Percentiles rank a stretch among this genome's conserved stretches.
Conservation (phyloP, 2,329 filamentous ascomycete genomes). For the Zopfia rhizophila region DNA sequence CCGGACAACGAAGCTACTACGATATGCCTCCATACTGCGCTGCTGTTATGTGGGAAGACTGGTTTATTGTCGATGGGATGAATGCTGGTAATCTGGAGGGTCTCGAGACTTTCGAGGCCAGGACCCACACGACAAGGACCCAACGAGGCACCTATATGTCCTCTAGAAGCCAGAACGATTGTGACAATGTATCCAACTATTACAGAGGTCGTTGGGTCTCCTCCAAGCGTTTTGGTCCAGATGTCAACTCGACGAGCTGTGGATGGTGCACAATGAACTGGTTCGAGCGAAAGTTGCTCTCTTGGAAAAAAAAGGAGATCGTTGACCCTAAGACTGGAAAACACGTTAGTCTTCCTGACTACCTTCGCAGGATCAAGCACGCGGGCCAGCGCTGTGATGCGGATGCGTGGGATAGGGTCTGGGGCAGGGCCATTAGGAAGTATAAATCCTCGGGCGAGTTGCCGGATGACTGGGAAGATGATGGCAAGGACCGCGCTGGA, state of each 20-base stretch:
- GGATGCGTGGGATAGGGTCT: slow-evolving; percentile 17
- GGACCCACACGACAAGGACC: slow-evolving; percentile 5
- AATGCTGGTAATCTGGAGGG: slow-evolving; percentile 21
- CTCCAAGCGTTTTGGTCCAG: slow-evolving; percentile 5
- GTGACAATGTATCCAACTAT: slow-evolving; percentile 1
- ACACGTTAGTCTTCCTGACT: slow-evolving; percentile 12
- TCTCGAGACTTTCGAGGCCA: slow-evolving; percentile 9
- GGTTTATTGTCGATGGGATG: slow-evolving; percentile 24
- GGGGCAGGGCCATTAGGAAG: slow-evolving; percentile 12
- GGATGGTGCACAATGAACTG: slow-evolving; percentile 20
- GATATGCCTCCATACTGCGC: slow-evolving; percentile 1
- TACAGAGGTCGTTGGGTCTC: neutral
- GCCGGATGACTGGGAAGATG: slow-evolving; percentile 14
- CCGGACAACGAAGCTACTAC: neutral
- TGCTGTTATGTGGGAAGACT: slow-evolving; percentile 15
- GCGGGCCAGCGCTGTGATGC: slow-evolving; percentile 17
- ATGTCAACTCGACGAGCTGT: slow-evolving; percentile 15
- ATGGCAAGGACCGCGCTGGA: too few relatives aligned
- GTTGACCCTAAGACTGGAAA: slow-evolving; percentile 15
- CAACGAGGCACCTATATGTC: neutral
- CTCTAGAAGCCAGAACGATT: slow-evolving; percentile 3
- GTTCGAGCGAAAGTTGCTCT: slow-evolving; percentile 19
- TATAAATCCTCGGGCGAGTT: slow-evolving; percentile 16
- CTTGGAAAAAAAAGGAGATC: slow-evolving; percentile 16
- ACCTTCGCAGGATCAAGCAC: slow-evolving; percentile 12